Conservation (phyloP, 805 yeast genomes). For the Ogataea polymorpha region DNA sequence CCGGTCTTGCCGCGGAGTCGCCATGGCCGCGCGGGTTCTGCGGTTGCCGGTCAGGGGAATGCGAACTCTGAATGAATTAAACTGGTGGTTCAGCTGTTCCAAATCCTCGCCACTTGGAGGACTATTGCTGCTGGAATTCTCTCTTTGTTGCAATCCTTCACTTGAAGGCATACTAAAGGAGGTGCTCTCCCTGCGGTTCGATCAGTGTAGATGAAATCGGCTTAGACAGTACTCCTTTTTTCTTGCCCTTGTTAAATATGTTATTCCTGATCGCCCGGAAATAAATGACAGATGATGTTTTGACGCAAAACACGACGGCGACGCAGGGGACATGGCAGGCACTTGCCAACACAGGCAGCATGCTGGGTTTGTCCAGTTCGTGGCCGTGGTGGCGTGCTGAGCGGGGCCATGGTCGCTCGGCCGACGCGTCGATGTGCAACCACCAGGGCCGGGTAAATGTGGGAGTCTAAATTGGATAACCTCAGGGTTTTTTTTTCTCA, state of each 20-base stretch:
- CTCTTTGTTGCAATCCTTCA: constrained; percentile 5
- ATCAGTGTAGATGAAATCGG: neutral
- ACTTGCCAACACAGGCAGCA: no score
- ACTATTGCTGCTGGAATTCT: neutral
- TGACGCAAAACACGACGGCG: neutral
- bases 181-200: neutral
- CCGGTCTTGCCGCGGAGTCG: neutral
- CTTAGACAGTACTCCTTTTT: constrained; percentile 1
- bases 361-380: no score
- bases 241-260: constrained; percentile 2
- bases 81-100: constrained; percentile 18
- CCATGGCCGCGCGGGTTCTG: constrained; percentile 10
- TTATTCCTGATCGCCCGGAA: constrained; percentile 1
- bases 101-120: constrained; percentile 9
- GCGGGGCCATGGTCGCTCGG: no score
- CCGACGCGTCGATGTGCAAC: no score
- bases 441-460: no score
- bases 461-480: no score
- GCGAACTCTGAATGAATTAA: constrained; percentile 19
- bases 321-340: neutral
- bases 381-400: no score
- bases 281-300: neutral
- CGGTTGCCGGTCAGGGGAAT: constrained; percentile 14
- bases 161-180: constrained; percentile 6
- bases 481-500: no score